A percentile compares a stretch with the other conserved stretches of the same genome.
Evolutionary conservation across 1,139 yeast genomes (phyloP).

Genomic region (Zhuliangozyma blackwelliae): DNA sequence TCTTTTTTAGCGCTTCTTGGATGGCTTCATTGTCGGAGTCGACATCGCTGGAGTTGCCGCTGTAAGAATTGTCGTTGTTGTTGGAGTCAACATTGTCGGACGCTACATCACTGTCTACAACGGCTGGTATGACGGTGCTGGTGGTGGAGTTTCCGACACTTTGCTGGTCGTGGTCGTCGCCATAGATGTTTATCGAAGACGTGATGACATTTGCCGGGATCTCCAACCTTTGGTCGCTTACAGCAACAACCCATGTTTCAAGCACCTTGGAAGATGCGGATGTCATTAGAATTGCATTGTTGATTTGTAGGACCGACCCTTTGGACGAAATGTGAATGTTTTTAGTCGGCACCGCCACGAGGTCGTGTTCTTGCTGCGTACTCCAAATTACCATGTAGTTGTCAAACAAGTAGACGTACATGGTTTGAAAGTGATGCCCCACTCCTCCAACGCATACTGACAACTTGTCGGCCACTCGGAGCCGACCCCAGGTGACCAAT

Average conservation of each 20-base stretch:
- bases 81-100: slow-evolving; percentile 12
- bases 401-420: slow-evolving; percentile 30
- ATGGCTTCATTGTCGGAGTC: slow-evolving; percentile 10
- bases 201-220: slow-evolving; percentile 38
- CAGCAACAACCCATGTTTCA: slow-evolving; percentile 45
- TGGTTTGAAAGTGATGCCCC: slow-evolving; percentile 6
- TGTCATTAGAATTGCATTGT: slow-evolving; percentile 3
- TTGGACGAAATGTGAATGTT: slow-evolving; percentile 7
- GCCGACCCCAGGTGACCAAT: slow-evolving; percentile 29
- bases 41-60: slow-evolving; percentile 2
- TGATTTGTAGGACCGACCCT: slow-evolving; percentile 7
- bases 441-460: slow-evolving; percentile 10
- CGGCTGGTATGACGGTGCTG: too few species aligned
- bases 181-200: too few species aligned
- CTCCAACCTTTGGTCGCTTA: slow-evolving; percentile 27
- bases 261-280: slow-evolving; percentile 20
- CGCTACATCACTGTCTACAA: too few species aligned
- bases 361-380: slow-evolving; percentile 3
- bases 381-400: slow-evolving; percentile 27
- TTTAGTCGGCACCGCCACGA: slow-evolving; percentile 4
- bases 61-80: not conserved
- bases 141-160: too few species aligned
- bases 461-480: slow-evolving; percentile 36
- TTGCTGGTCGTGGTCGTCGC: too few species aligned
- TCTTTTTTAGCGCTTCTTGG: slow-evolving; percentile 3